Evolutionary conservation across 345 rosid genomes (phyloP).

Genomic region (Brassica cretica): DNA sequence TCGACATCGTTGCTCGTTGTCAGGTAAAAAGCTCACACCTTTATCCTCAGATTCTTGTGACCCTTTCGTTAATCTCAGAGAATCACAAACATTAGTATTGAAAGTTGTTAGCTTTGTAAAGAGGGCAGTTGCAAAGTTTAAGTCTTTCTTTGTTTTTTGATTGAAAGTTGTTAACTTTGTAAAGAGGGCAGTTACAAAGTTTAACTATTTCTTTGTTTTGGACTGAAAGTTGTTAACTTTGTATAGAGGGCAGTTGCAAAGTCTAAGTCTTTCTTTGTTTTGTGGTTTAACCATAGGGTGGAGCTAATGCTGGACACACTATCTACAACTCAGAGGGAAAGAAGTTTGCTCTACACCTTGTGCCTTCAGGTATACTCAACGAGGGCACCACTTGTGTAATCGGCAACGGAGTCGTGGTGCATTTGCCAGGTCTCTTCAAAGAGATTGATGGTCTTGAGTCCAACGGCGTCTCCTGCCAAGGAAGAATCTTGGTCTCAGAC

Average conservation of each 20-base stretch:
- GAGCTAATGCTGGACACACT: slow-evolving; percentile 99
- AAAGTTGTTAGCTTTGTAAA: not conserved
- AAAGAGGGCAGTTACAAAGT: not conserved
- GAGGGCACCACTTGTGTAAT: slow-evolving; percentile 91
- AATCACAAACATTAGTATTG: not conserved
- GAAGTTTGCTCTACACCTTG: slow-evolving; percentile 96
- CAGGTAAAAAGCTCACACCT: slow-evolving; percentile 54
- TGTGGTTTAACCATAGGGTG: slow-evolving; percentile 55
- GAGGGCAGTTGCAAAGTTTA: not conserved
- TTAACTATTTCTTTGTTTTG: not conserved
- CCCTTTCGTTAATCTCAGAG: not conserved
- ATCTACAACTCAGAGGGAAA: slow-evolving; percentile 89
- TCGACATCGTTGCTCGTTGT: slow-evolving; percentile 97
- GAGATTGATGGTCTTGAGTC: slow-evolving; percentile 88
- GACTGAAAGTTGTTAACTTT: not conserved
- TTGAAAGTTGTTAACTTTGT: not conserved
- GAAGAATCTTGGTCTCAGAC: slow-evolving; percentile 91
- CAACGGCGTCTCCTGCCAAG: slow-evolving; percentile 79
- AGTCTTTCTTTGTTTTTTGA: not conserved
- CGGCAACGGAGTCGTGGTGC: slow-evolving; percentile 96
- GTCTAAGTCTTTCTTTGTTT: not conserved
- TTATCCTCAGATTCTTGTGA: not conserved
- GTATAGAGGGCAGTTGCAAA: not conserved
- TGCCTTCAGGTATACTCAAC: slow-evolving; percentile 89
- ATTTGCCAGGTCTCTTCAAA: slow-evolving; percentile 78